Percentiles rank a stretch among this genome's conserved stretches.
These are phyloP conservation scores for Tephrocybe sp. DNA, from an alignment of 768 basidiomycete genomes.

Conservation along the genomic window DNA sequence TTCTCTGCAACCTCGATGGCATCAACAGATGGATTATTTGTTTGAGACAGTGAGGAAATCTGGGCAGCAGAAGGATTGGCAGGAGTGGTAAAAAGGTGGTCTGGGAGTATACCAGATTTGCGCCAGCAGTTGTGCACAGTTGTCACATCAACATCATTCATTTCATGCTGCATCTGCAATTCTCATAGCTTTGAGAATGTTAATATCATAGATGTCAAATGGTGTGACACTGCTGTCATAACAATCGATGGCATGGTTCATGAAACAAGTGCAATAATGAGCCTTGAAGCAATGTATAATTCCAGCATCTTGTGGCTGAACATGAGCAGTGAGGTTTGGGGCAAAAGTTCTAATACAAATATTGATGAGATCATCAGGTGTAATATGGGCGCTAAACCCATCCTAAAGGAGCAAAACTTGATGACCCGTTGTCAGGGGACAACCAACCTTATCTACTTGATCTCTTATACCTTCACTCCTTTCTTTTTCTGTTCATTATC, in stretches of 20 bases:
- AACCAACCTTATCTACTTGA: too few relatives aligned
- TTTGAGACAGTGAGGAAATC: too few relatives aligned
- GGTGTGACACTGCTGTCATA: constrained; percentile 23
- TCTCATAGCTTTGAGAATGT: constrained; percentile 31
- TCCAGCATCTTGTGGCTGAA: constrained; percentile 18
- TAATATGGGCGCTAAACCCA: not conserved
- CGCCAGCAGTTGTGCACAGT: constrained; percentile 30
- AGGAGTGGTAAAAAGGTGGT: constrained; percentile 12
- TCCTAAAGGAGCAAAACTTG: constrained; percentile 5
- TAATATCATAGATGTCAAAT: constrained; percentile 28
- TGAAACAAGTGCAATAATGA: constrained; percentile 1
- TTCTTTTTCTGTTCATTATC: too few relatives aligned
- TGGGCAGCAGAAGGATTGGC: too few relatives aligned
- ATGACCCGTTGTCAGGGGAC: too few relatives aligned
- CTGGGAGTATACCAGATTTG: constrained; percentile 24
- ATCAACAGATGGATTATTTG: too few relatives aligned
- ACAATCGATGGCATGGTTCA: constrained; percentile 24
- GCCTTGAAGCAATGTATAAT: constrained; percentile 4
- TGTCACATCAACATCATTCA: constrained; percentile 7
- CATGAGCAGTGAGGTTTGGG: constrained; percentile 27
- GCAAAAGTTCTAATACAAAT: constrained; percentile 14
- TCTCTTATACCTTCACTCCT: too few relatives aligned
- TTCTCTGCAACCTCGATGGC: too few relatives aligned
- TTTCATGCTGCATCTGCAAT: constrained; percentile 21
- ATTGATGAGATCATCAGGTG: constrained; percentile 2